Base-by-base conservation (phyloP, 1,139 yeast species). In the Candida sanyaensis region DNA sequence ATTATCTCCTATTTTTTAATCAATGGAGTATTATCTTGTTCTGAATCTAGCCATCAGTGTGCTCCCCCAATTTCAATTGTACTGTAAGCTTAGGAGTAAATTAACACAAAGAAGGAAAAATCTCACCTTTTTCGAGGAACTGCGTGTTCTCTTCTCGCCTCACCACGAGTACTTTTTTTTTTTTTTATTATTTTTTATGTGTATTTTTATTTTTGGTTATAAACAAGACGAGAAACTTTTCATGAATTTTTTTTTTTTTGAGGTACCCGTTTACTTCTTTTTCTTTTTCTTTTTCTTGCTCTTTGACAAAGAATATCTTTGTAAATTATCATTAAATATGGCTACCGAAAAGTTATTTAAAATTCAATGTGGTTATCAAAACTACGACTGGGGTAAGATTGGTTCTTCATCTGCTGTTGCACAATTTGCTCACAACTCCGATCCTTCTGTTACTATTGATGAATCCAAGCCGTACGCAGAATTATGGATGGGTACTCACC, bases 401-500 rank as follows among this genome's bases (percentile, higher is more conserved):
- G 98, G 99, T 36, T 76, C 84, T 5, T 58, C 81, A 8, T 88
- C 96, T 28, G 88, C 96, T 6, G 98, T 91, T 46, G 98, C 98
- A 6, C 86, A 80, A 64, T 93, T 83, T 66, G 96, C 96, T 37
- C 75, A 84, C 39, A 74, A 77, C 45, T 81, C 95, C 41, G 84
- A 88, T 66, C 80, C 89, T 6, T 49, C 59, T n/a, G 63, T 75
- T 33, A 60, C 62, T 32, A 78, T 91, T 49, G 90, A 87, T 56
- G 92, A 85, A 58, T 49, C 75, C 41, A 82, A 85, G 64, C 98
- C 96, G 10, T 88, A 88, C 60, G 96, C 96, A 33, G 96, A 88
- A 66, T 77, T 93, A 58, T 93, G 99, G 99, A 93, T 93, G 99
- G 99, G 99, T 28, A 91, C 98, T 28, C 99, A 93, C 63, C 95